These are phyloP conservation scores for Trifolium dubium DNA, from an alignment of 306 rosid species.

Conservation along the genomic window DNA sequence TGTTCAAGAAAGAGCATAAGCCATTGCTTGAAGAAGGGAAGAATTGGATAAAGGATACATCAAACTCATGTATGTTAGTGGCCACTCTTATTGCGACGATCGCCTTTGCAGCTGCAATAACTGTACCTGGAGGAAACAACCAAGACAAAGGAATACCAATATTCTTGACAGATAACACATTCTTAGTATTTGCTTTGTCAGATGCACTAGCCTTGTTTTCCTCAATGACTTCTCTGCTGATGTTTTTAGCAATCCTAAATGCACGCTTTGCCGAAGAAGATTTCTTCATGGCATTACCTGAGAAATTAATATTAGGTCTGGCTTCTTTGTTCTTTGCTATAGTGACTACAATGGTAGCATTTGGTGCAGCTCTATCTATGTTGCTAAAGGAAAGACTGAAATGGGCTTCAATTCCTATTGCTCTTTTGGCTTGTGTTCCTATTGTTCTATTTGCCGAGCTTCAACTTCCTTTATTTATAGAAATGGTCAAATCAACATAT, in stretches of 20 bases:
- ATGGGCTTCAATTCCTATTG: constrained; percentile 11
- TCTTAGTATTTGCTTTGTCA: constrained; percentile 50
- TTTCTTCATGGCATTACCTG: constrained; percentile 36
- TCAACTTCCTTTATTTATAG: not conserved
- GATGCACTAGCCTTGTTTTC: constrained; percentile 59
- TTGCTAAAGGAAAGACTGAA: constrained; percentile 31
- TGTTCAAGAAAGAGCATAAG: constrained; percentile 59
- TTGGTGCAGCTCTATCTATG: constrained; percentile 50
- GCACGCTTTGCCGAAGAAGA: not conserved
- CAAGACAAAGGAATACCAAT: constrained; percentile 50
- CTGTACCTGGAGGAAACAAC: constrained; percentile 66
- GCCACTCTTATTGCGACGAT: constrained; percentile 64
- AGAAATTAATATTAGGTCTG: constrained; percentile 52
- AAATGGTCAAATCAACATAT: not conserved
- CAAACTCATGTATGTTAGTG: constrained; percentile 60
- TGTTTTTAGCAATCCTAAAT: constrained; percentile 48
- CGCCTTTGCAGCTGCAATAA: constrained; percentile 55
- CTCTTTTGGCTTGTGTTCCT: not conserved
- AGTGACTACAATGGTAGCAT: constrained; percentile 51
- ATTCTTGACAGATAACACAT: constrained; percentile 40
- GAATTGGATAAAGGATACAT: constrained; percentile 63
- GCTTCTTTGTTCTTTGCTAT: constrained; percentile 52
- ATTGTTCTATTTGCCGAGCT: not conserved
- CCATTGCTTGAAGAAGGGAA: constrained; percentile 51
- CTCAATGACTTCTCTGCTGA: constrained; percentile 56